A percentile compares a stretch with the other conserved stretches of the same genome.
Conservation (phyloP, 257 asterid species). For the Solanum sitiens region DNA sequence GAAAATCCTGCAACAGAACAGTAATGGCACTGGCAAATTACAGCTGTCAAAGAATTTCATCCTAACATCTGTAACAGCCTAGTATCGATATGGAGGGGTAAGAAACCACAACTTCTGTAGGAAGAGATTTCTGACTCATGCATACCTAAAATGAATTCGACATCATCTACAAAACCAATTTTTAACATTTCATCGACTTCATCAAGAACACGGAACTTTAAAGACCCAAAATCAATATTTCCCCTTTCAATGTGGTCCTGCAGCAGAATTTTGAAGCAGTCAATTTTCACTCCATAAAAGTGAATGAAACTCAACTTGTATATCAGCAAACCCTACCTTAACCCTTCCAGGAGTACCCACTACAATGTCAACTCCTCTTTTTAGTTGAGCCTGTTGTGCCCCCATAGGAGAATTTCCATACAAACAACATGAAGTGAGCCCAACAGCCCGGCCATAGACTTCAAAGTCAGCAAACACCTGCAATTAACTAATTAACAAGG, state of each 20-base stretch:
- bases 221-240: conserved; percentile 57
- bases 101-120: background rate
- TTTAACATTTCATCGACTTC: conserved; percentile 99
- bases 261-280: background rate
- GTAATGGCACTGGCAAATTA: background rate
- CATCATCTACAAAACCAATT: conserved; percentile 99
- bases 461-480: conserved; percentile 79
- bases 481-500: background rate
- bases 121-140: background rate
- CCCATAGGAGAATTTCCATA: conserved; percentile 78
- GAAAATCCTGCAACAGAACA: background rate
- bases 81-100: background rate
- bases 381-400: conserved; percentile 47
- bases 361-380: conserved; percentile 84
- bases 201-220: conserved; percentile 90
- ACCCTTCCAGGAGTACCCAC: conserved; percentile 94
- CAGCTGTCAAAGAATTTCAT: background rate
- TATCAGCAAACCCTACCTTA: conserved; percentile 36
- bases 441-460: conserved; percentile 63
- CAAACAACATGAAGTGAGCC: conserved; percentile 69
- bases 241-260: conserved; percentile 92
- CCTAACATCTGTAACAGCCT: background rate
- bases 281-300: background rate
- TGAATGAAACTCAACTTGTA: background rate
- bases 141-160: conserved; percentile 89